Evolutionary conservation across 2,329 filamentous ascomycete genomes (phyloP).

Genomic region (Aureobasidium musti): DNA sequence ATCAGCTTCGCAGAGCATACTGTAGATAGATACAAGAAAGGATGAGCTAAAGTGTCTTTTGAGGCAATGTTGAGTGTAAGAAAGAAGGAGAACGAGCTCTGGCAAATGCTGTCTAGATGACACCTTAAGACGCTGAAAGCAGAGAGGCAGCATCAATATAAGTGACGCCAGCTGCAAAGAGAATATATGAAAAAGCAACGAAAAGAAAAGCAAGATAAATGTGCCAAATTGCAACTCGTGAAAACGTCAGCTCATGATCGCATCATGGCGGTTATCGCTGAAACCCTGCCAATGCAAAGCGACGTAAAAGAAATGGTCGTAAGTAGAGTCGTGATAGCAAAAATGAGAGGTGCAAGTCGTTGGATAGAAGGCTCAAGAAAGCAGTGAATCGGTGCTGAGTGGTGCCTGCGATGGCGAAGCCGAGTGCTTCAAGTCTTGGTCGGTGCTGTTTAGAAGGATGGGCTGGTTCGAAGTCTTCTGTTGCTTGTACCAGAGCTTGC

Average conservation of each 20-base stretch:
- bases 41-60: neutral
- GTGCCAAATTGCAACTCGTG: neutral
- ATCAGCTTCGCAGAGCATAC: neutral
- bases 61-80: slow-evolving; percentile 6
- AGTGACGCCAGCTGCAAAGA: neutral
- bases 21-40: neutral
- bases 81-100: neutral
- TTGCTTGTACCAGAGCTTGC: slow-evolving; percentile 26
- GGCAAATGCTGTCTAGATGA: neutral
- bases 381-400: neutral
- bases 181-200: neutral
- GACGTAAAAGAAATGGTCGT: neutral
- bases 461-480: neutral
- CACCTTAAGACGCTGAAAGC: neutral
- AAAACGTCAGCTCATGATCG: slow-evolving; percentile 12
- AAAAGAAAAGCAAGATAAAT: slow-evolving; percentile 12
- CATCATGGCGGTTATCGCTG: neutral
- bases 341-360: neutral
- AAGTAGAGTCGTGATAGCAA: neutral
- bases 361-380: neutral
- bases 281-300: neutral
- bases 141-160: neutral
- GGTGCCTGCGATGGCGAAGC: neutral
- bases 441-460: neutral
- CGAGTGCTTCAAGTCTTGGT: neutral